Evolutionary conservation across 225 moss, liverwort and hornwort species (phyloP).

Genomic region (Physcomitrellopsis africana): DNA sequence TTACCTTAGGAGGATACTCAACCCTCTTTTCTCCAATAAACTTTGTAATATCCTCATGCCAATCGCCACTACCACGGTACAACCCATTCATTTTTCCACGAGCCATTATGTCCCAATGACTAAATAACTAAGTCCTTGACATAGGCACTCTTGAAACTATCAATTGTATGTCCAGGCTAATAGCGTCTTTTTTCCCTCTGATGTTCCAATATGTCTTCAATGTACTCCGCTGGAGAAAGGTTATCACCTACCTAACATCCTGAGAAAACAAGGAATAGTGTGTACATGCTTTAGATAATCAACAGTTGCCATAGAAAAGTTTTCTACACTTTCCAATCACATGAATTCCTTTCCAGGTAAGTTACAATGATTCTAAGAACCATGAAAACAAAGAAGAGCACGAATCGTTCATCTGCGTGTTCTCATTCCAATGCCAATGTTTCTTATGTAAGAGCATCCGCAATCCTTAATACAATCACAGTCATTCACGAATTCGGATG

Average conservation of each 20-base stretch:
- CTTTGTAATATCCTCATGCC: conserved; percentile 30
- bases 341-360: too few relatives aligned
- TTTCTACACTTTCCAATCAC: background rate
- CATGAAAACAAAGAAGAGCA: too few relatives aligned
- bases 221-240: background rate
- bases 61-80: conserved; percentile 33
- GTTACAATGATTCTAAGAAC: too few relatives aligned
- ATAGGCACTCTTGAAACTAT: conserved; percentile 5
- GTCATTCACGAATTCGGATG: too few relatives aligned
- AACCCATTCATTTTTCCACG: conserved; percentile 43
- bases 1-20: conserved; percentile 48
- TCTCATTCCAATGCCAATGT: too few relatives aligned
- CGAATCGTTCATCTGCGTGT: too few relatives aligned
- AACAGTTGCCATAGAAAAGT: background rate
- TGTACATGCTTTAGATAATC: background rate
- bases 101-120: conserved; percentile 44
- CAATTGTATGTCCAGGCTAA: background rate
- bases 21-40: conserved; percentile 32
- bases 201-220: conserved; percentile 17
- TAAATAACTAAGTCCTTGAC: background rate
- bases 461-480: too few relatives aligned
- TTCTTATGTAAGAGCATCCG: too few relatives aligned
- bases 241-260: conserved; percentile 21
- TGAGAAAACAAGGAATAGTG: conserved; percentile 17
- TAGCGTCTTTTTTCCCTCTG: conserved; percentile 8